A percentile compares a stretch with the other conserved stretches of the same genome.
Conservation (phyloP, 768 basidiomycete genomes). For the Vararia minispora region DNA sequence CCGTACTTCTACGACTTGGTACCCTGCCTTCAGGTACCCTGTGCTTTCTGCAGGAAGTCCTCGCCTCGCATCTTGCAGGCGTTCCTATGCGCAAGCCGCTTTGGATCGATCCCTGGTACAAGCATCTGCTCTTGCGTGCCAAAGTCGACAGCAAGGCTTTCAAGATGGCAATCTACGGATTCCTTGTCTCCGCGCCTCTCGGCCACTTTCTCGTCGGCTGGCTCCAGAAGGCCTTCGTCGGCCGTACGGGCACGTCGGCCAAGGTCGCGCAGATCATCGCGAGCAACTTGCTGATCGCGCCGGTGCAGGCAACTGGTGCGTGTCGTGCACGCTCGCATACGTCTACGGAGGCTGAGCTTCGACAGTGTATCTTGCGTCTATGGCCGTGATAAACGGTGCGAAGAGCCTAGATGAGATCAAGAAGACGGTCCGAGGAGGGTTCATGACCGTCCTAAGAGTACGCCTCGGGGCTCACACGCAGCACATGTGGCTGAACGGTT, state of each 20-base stretch:
- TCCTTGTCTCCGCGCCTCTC: conserved; percentile 74
- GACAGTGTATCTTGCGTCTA: conserved; percentile 61
- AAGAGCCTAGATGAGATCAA: conserved; percentile 50
- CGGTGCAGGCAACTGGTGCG: conserved; percentile 61
- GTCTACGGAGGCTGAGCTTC: not conserved
- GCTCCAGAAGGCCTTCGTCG: conserved; percentile 68
- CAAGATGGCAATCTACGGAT: conserved; percentile 80
- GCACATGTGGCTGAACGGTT: not conserved
- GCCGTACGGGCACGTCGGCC: conserved; percentile 50
- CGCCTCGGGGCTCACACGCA: conserved; percentile 13
- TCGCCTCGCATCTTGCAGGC: conserved; percentile 62
- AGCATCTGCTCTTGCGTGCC: conserved; percentile 39
- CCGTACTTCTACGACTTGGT: not conserved
- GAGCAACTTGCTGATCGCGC: conserved; percentile 66
- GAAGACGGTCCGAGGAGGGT: conserved; percentile 60
- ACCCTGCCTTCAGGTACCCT: conserved; percentile 20
- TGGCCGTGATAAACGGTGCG: conserved; percentile 80
- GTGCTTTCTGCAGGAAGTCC: conserved; percentile 61
- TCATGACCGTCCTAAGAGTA: conserved; percentile 65
- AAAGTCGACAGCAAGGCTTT: conserved; percentile 62
- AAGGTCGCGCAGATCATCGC: conserved; percentile 66
- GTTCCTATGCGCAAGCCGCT: conserved; percentile 37
- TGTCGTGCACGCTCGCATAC: conserved; percentile 1
- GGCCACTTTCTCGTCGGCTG: conserved; percentile 62
- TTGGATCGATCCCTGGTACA: conserved; percentile 42